phyloP scores from a whole-genome alignment of 2,329 filamentous ascomycete species.

The Ophiostoma sp. region DNA sequence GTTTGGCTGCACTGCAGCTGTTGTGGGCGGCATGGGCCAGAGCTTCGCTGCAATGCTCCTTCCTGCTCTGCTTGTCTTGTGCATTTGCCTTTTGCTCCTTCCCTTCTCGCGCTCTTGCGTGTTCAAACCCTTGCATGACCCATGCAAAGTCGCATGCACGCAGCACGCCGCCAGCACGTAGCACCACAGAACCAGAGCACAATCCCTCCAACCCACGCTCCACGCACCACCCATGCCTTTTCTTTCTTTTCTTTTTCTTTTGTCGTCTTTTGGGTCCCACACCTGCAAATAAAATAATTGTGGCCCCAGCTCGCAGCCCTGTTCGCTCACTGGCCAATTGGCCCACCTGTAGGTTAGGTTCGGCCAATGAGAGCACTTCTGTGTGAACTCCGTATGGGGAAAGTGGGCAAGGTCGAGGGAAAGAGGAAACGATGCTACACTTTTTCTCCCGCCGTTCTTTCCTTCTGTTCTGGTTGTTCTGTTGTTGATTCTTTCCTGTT shows the following conservation, averaged over 20 bases:
- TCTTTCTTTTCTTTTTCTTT: neutral
- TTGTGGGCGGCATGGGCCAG: neutral
- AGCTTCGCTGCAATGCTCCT: neutral
- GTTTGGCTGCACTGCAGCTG: constrained; percentile 9
- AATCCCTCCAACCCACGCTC: constrained; percentile 1
- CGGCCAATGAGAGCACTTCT: neutral
- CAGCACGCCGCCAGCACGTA: constrained; percentile 9
- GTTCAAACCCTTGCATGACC: constrained; percentile 13
- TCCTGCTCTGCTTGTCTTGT: neutral
- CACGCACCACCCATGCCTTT: constrained; percentile 6
- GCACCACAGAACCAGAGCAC: neutral
- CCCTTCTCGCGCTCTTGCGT: constrained; percentile 2
- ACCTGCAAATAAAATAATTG: constrained; percentile 7
- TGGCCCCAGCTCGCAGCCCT: constrained; percentile 1
- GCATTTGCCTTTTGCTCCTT: neutral
- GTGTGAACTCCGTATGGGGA: constrained; percentile 16
- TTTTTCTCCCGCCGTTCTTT: constrained; percentile 12
- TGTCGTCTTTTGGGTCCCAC: neutral
- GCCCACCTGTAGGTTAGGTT: neutral
- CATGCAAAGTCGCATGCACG: neutral
- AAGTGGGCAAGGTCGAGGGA: constrained; percentile 14
- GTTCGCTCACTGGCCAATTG: constrained; percentile 23
- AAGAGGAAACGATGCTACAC: neutral
- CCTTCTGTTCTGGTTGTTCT: neutral
- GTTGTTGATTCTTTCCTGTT: neutral